A percentile compares a stretch with the other conserved stretches of the same genome.
Conservation (phyloP, 164 flowering plant genomes). For the Aristolochia contorta region DNA sequence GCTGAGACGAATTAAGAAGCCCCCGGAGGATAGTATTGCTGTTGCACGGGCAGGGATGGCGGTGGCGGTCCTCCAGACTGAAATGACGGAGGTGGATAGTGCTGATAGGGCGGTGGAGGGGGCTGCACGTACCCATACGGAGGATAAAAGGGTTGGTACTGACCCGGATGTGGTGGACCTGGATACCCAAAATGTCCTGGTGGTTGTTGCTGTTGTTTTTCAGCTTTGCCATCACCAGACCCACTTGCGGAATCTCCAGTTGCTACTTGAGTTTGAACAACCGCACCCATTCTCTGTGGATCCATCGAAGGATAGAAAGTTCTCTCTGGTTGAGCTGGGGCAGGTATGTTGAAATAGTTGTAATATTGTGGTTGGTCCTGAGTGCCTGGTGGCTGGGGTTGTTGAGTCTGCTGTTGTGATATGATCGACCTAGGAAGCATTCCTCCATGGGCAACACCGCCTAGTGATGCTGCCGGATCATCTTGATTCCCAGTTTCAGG, state of each 20-base stretch:
- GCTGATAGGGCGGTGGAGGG: slow-evolving; percentile 27
- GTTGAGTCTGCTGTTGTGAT: slow-evolving; percentile 75
- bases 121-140: slow-evolving; percentile 39
- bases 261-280: slow-evolving; percentile 62
- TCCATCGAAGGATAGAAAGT: slow-evolving; percentile 87
- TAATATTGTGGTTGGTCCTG: slow-evolving; percentile 49
- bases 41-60: slow-evolving; percentile 6
- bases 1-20: slow-evolving; percentile 6
- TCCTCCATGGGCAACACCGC: slow-evolving; percentile 62
- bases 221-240: slow-evolving; percentile 40
- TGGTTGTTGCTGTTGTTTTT: slow-evolving; percentile 28
- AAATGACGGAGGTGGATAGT: slow-evolving; percentile 22
- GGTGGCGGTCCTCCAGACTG: slow-evolving; percentile 21
- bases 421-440: slow-evolving; percentile 79
- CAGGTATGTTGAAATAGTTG: slow-evolving; percentile 68
- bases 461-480: slow-evolving; percentile 44
- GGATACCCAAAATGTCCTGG: slow-evolving; percentile 30
- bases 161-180: slow-evolving; percentile 38
- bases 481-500: slow-evolving; percentile 44
- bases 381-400: slow-evolving; percentile 42
- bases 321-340: slow-evolving; percentile 67
- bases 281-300: slow-evolving; percentile 92
- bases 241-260: slow-evolving; percentile 27
- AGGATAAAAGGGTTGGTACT: slow-evolving; percentile 31
- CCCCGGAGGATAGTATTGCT: slow-evolving; percentile 20